Conservation (phyloP, 305 asterid species). For the Fraxinus xanthoxyloides region DNA sequence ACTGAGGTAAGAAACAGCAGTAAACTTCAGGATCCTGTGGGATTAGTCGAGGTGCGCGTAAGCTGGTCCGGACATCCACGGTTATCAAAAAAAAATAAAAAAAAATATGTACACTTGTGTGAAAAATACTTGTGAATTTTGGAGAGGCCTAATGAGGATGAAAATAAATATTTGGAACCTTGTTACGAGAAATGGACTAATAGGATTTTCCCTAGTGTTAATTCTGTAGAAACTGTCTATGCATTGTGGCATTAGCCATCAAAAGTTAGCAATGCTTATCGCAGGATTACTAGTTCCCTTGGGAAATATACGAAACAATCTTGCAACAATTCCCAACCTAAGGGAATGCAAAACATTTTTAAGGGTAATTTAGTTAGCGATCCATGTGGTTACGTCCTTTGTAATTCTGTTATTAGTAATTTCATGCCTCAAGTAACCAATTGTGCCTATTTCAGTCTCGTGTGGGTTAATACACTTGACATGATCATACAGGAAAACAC, state of each 20-base stretch:
- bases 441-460: not conserved
- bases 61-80: too few relatives aligned
- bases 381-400: not conserved
- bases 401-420: not conserved
- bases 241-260: not conserved
- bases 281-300: not conserved
- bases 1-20: too few relatives aligned
- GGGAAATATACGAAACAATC: not conserved
- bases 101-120: too few relatives aligned
- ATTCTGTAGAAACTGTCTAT: not conserved
- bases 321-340: not conserved
- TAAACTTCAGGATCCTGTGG: too few relatives aligned
- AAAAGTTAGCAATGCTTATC: not conserved
- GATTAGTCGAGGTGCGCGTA: too few relatives aligned
- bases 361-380: not conserved
- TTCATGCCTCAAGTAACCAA: not conserved
- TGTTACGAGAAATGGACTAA: not conserved
- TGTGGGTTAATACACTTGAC: not conserved
- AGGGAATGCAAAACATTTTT: not conserved
- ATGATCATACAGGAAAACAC: constrained; percentile 40
- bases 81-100: too few relatives aligned
- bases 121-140: not conserved
- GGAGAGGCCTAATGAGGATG: not conserved
- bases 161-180: not conserved
- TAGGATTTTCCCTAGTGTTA: not conserved